Conservation (phyloP, 257 asterid species). For the Knoxia roxburghii region DNA sequence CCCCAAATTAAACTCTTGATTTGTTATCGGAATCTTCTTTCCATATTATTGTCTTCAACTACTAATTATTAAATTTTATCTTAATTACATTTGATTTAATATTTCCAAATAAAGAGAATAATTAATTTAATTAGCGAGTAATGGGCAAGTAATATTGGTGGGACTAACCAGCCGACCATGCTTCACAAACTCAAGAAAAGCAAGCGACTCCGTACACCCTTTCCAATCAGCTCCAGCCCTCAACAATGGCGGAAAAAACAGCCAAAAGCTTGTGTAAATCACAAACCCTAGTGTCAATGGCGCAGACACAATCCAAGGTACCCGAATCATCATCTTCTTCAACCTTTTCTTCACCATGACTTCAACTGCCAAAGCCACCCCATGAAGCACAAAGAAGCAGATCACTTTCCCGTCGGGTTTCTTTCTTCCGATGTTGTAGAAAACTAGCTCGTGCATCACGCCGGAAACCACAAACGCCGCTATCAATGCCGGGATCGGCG, state of each 20-base stretch:
- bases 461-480: slow-evolving; percentile 54
- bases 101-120: too few relatives aligned
- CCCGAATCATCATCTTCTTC: neutral
- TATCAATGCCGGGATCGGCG: slow-evolving; percentile 22
- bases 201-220: slow-evolving; percentile 50
- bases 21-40: too few relatives aligned
- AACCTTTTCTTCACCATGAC: slow-evolving; percentile 27
- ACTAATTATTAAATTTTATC: too few relatives aligned
- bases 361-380: slow-evolving; percentile 31
- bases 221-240: slow-evolving; percentile 34
- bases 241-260: slow-evolving; percentile 52
- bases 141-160: slow-evolving; percentile 39
- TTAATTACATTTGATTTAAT: too few relatives aligned
- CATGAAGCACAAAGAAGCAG: slow-evolving; percentile 43
- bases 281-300: slow-evolving; percentile 36
- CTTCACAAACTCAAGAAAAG: slow-evolving; percentile 44
- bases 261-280: slow-evolving; percentile 37
- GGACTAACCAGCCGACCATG: slow-evolving; percentile 37
- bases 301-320: slow-evolving; percentile 32
- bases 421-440: slow-evolving; percentile 39
- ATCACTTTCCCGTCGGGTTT: slow-evolving; percentile 40
- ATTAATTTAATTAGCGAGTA: neutral
- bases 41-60: too few relatives aligned
- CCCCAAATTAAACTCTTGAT: too few relatives aligned
- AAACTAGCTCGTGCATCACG: slow-evolving; percentile 57